These are phyloP conservation scores for Lactifluus rugatus DNA, from an alignment of 768 basidiomycete genomes.

Conservation along the genomic window DNA sequence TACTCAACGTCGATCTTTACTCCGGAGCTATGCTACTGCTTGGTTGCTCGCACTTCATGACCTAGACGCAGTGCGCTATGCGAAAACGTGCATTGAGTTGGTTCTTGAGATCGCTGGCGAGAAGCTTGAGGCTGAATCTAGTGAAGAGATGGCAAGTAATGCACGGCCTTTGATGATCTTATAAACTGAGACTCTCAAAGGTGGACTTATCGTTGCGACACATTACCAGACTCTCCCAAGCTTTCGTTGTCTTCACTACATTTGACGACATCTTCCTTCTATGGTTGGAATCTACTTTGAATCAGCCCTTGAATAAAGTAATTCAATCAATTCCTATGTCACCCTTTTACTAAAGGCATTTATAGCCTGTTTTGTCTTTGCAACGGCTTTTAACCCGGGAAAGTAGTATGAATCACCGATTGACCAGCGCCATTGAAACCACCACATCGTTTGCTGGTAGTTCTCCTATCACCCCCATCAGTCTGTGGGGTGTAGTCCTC, in stretches of 20 bases:
- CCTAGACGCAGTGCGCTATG: conserved; percentile 46
- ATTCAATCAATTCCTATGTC: conserved; percentile 7
- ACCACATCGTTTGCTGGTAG: conserved; percentile 26
- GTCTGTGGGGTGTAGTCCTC: conserved; percentile 48
- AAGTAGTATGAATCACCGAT: conserved; percentile 33
- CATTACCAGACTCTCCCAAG: conserved; percentile 46
- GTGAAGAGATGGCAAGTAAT: conserved; percentile 6
- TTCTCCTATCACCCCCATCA: conserved; percentile 26
- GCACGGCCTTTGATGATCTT: neutral
- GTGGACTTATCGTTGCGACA: conserved; percentile 30
- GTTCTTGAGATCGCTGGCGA: conserved; percentile 39
- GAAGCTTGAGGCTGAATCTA: neutral
- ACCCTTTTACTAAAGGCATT: conserved; percentile 2
- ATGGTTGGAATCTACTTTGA: conserved; percentile 46
- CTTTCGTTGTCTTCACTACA: conserved; percentile 43
- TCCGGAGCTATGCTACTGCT: conserved; percentile 45
- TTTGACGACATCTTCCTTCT: conserved; percentile 49
- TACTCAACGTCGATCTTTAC: conserved; percentile 43
- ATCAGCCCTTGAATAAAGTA: conserved; percentile 33
- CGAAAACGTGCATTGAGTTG: conserved; percentile 42
- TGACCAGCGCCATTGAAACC: conserved; percentile 30
- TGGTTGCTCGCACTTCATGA: conserved; percentile 68
- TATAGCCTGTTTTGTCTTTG: conserved; percentile 44
- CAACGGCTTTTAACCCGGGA: conserved; percentile 50
- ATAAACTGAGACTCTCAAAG: neutral